These are phyloP conservation scores for Solanum peruvianum DNA, from an alignment of 257 asterid genomes.

Conservation along the genomic window DNA sequence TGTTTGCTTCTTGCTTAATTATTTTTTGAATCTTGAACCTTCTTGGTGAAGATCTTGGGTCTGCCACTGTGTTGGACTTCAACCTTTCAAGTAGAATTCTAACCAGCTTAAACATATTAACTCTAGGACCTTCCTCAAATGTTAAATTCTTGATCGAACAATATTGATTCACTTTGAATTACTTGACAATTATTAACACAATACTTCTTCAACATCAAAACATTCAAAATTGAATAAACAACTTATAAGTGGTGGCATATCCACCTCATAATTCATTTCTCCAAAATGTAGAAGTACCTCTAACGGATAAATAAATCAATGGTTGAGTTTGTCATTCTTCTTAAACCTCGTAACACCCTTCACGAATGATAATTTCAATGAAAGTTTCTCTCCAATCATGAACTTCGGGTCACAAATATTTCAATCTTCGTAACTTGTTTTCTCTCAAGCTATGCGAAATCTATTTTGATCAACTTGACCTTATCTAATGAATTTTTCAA, in stretches of 20 bases:
- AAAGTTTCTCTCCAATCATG: not conserved
- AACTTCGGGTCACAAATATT: not conserved
- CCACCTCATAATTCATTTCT: not conserved
- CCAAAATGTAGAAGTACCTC: not conserved
- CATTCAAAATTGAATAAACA: not conserved
- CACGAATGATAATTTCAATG: not conserved
- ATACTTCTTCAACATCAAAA: not conserved
- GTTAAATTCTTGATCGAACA: not conserved
- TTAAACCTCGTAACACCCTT: not conserved
- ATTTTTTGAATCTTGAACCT: not conserved
- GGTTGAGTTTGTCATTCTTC: not conserved
- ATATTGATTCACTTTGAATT: not conserved
- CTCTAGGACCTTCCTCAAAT: not conserved
- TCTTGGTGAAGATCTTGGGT: not conserved
- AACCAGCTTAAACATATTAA: no score
- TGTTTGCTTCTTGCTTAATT: not conserved
- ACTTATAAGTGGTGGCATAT: not conserved
- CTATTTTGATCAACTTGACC: not conserved
- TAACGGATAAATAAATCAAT: not conserved
- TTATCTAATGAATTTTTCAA: not conserved
- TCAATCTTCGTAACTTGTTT: no score
- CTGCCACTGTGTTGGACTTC: not conserved
- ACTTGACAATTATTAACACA: not conserved
- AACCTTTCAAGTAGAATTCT: not conserved
- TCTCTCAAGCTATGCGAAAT: not conserved